phyloP scores from a whole-genome alignment of 305 asterid species.

The Fraxinus xanthoxyloides region DNA sequence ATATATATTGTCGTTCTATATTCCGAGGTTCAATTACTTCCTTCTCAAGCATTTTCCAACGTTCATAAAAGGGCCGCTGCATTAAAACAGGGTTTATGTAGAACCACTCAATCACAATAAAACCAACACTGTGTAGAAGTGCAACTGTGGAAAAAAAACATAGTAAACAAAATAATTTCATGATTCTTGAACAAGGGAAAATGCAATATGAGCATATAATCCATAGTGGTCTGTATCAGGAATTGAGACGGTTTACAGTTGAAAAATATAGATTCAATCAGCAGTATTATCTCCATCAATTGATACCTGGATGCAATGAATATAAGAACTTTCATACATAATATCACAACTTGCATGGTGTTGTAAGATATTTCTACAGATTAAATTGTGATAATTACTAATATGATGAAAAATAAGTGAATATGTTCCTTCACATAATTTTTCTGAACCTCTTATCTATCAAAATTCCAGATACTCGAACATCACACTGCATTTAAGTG shows the following conservation, averaged over 20 bases:
- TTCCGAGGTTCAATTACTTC: conserved; percentile 94
- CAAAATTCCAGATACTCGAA: background rate
- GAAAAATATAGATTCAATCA: background rate
- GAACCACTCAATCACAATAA: conserved; percentile 1
- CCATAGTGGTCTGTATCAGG: background rate
- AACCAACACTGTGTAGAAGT: background rate
- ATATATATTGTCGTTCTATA: conserved; percentile 64
- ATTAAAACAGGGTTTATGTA: conserved; percentile 21
- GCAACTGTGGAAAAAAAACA: background rate
- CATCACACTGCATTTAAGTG: background rate
- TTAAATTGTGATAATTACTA: background rate
- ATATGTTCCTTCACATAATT: background rate
- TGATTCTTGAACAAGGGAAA: background rate
- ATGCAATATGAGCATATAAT: background rate
- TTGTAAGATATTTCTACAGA: background rate
- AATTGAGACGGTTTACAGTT: background rate
- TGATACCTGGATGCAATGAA: background rate
- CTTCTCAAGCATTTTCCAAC: conserved; percentile 95
- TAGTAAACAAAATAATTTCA: background rate
- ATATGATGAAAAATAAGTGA: background rate
- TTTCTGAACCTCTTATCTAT: background rate
- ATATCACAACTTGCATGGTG: background rate
- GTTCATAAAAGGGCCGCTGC: conserved; percentile 90
- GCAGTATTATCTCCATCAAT: background rate
- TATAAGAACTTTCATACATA: background rate